phyloP scores from a whole-genome alignment of 495 filamentous ascomycete genomes.

The Aspergillus sclerotioniger region DNA sequence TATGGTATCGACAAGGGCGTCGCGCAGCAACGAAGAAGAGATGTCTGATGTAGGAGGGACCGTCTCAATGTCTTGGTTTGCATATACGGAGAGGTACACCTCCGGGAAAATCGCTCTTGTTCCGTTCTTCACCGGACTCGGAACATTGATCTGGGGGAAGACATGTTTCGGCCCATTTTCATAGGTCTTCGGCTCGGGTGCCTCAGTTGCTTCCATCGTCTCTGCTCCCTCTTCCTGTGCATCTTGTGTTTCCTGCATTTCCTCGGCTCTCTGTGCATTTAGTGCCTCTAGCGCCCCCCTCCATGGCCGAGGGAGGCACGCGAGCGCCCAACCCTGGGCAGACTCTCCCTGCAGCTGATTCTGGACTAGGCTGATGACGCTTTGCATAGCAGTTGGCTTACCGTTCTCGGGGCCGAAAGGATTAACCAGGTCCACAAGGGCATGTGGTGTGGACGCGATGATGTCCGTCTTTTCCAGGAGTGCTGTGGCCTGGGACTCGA shows the following conservation, averaged over 20 bases:
- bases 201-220: constrained; percentile 23
- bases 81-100: constrained; percentile 89
- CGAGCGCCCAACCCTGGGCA: constrained; percentile 65
- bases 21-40: constrained; percentile 76
- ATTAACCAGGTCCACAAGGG: constrained; percentile 78
- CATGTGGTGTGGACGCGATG: constrained; percentile 79
- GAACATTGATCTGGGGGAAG: constrained; percentile 72
- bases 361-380: constrained; percentile 81
- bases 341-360: constrained; percentile 76
- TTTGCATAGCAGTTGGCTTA: constrained; percentile 54
- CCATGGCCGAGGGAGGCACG: constrained; percentile 84
- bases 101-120: constrained; percentile 81
- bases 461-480: constrained; percentile 92
- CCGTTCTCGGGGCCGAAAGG: constrained; percentile 66
- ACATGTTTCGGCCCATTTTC: constrained; percentile 64
- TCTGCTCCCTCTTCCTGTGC: constrained; percentile 19
- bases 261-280: background rate
- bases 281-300: constrained; percentile 41
- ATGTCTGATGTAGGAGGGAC: constrained; percentile 76
- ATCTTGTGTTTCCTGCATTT: constrained; percentile 22
- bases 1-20: constrained; percentile 88
- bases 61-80: constrained; percentile 84
- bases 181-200: constrained; percentile 31
- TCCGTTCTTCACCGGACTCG: constrained; percentile 70
- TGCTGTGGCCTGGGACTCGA: constrained; percentile 65